Evolutionary conservation across 768 basidiomycete genomes (phyloP).

Genomic region (Boletus huronensis): DNA sequence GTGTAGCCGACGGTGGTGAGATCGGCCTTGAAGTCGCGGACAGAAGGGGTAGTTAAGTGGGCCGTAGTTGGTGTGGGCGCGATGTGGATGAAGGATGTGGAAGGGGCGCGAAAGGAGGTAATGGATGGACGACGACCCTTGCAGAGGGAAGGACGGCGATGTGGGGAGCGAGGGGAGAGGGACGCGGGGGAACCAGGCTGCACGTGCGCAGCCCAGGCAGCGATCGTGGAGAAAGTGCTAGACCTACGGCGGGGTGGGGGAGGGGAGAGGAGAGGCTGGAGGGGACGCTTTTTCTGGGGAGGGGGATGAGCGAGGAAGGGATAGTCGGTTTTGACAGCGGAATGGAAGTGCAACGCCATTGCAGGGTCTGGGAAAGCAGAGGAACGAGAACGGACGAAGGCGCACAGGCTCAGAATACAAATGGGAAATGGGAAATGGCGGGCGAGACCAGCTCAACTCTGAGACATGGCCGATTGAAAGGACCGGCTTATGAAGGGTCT

Average conservation of each 20-base stretch:
- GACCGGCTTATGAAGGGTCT: constrained; percentile 15
- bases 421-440: background rate
- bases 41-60: constrained; percentile 37
- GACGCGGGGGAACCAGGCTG: constrained; percentile 65
- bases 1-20: constrained; percentile 63
- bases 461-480: background rate
- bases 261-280: constrained; percentile 28
- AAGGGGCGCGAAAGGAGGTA: constrained; percentile 36
- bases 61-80: constrained; percentile 39
- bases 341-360: constrained; percentile 6
- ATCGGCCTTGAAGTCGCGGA: constrained; percentile 48
- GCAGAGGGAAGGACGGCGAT: constrained; percentile 33
- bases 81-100: constrained; percentile 48
- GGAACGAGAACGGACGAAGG: constrained; percentile 1
- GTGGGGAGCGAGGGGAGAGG: constrained; percentile 38
- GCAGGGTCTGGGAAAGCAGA: constrained; percentile 6
- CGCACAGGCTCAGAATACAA: background rate
- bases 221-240: constrained; percentile 47
- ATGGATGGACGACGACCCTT: constrained; percentile 34
- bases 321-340: constrained; percentile 27
- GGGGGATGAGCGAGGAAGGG: constrained; percentile 44
- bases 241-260: constrained; percentile 33
- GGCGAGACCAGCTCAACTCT: constrained; percentile 22
- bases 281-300: constrained; percentile 35
- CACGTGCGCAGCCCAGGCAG: constrained; percentile 61